Evolutionary conservation across 1,284 basidiomycete species (phyloP).

Genomic region (Gomphus sp.): DNA sequence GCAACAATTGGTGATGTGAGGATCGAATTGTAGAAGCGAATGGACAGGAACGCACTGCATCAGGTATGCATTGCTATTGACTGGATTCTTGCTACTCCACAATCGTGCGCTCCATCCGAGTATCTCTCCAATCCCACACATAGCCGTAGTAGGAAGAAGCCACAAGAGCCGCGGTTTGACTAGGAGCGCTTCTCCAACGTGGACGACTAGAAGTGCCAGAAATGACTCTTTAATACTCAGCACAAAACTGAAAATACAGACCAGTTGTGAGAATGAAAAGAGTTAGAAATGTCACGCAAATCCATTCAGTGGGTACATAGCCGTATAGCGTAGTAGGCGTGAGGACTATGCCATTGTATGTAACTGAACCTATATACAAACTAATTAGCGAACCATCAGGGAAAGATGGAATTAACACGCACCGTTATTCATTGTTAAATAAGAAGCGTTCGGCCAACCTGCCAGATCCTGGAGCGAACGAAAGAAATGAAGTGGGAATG

Average conservation of each 20-base stretch:
- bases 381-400: no score
- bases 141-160: slow-evolving; percentile 26
- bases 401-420: no score
- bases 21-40: not conserved
- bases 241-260: slow-evolving; percentile 14
- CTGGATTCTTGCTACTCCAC: slow-evolving; percentile 25
- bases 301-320: slow-evolving; percentile 31
- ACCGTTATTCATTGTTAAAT: no score
- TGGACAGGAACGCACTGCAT: not conserved
- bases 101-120: slow-evolving; percentile 31
- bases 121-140: slow-evolving; percentile 29
- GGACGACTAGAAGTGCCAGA: slow-evolving; percentile 22
- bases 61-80: not conserved
- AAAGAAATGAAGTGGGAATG: no score
- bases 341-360: not conserved
- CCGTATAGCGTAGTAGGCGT: slow-evolving; percentile 21
- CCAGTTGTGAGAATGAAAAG: slow-evolving; percentile 32
- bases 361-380: not conserved
- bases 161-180: slow-evolving; percentile 29
- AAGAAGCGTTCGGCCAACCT: no score
- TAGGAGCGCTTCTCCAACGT: slow-evolving; percentile 21
- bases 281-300: slow-evolving; percentile 28
- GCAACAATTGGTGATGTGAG: not conserved
- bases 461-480: no score
- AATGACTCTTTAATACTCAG: not conserved